Evolutionary conservation across 2,329 filamentous ascomycete genomes (phyloP), one percentile per base, ranked within the genome.

Genomic region (Camillea tinctor): DNA sequence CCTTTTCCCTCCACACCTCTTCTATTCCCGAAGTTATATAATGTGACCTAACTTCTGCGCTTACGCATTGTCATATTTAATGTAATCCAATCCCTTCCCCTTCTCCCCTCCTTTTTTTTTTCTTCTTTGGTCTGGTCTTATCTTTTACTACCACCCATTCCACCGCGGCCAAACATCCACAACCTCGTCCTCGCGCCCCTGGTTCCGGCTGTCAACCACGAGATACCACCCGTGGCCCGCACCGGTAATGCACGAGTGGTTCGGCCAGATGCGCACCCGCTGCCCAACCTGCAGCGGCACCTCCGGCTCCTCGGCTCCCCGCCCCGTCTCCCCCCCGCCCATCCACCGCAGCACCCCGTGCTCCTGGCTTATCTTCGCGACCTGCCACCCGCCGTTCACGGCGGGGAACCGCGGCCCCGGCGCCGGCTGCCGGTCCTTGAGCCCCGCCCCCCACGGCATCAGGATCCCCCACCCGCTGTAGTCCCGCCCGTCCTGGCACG

Each of bases 211-310:
- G 73, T 94, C 90, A 1, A 93, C 85, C 36, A 94, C 77, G 20
- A 92, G 76, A 75, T 92, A 95, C 81, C 86, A 91, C 1, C 83
- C 86, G 75, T 88, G 91, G 24, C 85, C 84, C 0, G 87, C 87
- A 0, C 89, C 88, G 1, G 90, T 84, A 66, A 94, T 88, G 72
- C 91, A 95, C 40, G 90, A 86, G 76, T 95, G 91, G 68, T 94
- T 94, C 0, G 91, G 90, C 86, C 88, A 93, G 7, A 94, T 77
- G 59, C 86, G 80, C 23, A 93, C 75, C 68, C 86, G 85, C 69
- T 92, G 84, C 0, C 91, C 90, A 30, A 91, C 77, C 2, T 73
- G 64, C 59, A 92, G 70, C 52, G 75, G 70, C 50, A 82, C 74
- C 50, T 78, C 73, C n/a, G 75, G 76, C 53, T 82, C 74, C n/a